phyloP scores from a whole-genome alignment of 129 eudicot species.

The Flaveria sonorensis region DNA sequence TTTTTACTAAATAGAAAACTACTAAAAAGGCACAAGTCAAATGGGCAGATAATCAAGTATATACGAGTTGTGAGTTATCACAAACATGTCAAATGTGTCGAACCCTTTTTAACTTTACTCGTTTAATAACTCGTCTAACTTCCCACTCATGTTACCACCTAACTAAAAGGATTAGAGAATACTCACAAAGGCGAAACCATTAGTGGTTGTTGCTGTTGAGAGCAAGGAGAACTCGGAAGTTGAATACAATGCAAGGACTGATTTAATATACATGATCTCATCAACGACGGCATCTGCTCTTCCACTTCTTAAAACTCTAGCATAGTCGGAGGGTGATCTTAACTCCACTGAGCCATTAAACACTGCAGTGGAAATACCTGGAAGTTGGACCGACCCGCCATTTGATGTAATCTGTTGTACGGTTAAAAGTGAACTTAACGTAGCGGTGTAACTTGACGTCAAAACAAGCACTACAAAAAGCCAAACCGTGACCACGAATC shows the following conservation, averaged over 20 bases:
- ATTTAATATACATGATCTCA: slow-evolving; percentile 50
- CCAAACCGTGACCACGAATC: slow-evolving; percentile 45
- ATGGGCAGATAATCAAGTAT: no score
- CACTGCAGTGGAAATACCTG: neutral
- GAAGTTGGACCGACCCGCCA: slow-evolving; percentile 24
- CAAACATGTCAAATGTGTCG: no score
- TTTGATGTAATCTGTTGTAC: slow-evolving; percentile 45
- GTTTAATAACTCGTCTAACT: neutral
- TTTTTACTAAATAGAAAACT: no score
- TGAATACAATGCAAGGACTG: slow-evolving; percentile 24
- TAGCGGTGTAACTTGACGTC: slow-evolving; percentile 65
- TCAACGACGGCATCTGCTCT: slow-evolving; percentile 44
- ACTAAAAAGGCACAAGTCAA: no score
- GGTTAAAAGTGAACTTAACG: slow-evolving; percentile 51
- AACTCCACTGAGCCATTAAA: slow-evolving; percentile 9
- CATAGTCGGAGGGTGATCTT: slow-evolving; percentile 30
- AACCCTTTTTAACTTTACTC: no score
- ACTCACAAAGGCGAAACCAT: slow-evolving; percentile 46
- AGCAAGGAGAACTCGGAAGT: slow-evolving; percentile 22
- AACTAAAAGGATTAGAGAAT: slow-evolving; percentile 11
- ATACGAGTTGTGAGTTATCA: no score
- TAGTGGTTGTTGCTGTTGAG: slow-evolving; percentile 29
- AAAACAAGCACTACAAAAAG: slow-evolving; percentile 52
- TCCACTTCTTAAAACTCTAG: slow-evolving; percentile 42
- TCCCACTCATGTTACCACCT: neutral